These are phyloP conservation scores for Raddia distichophylla DNA, from an alignment of 176 grass and related monocot genomes.

Conservation along the genomic window DNA sequence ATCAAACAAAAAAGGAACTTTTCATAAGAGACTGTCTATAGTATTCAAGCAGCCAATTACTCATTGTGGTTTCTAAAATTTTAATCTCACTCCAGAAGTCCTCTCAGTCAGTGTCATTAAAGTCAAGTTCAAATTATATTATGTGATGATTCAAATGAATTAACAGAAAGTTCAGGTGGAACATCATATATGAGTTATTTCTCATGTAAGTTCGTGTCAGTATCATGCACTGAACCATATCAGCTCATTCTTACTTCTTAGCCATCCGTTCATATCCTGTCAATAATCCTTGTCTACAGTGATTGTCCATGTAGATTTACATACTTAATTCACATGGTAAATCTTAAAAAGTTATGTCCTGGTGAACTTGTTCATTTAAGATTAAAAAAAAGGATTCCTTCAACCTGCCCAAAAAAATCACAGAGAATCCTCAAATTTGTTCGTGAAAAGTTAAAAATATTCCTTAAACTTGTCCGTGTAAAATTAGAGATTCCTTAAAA, in stretches of 20 bases:
- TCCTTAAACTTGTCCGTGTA: slow-evolving; percentile 16
- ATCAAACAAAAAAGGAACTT: neutral
- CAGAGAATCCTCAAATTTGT: neutral
- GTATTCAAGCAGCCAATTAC: neutral
- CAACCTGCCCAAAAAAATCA: slow-evolving; percentile 30
- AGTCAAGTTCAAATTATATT: slow-evolving; percentile 25
- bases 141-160: slow-evolving; percentile 10
- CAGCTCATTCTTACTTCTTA: slow-evolving; percentile 40
- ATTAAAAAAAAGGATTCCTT: slow-evolving; percentile 29
- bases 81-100: slow-evolving; percentile 2
- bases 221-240: slow-evolving; percentile 36
- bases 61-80: neutral
- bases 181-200: slow-evolving; percentile 31
- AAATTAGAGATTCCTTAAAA: slow-evolving; percentile 37
- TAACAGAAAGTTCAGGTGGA: slow-evolving; percentile 39
- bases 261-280: slow-evolving; percentile 40
- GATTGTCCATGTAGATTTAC: slow-evolving; percentile 42
- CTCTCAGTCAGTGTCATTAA: slow-evolving; percentile 2
- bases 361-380: slow-evolving; percentile 33
- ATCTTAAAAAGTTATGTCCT: slow-evolving; percentile 18
- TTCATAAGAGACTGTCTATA: neutral
- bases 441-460: slow-evolving; percentile 34
- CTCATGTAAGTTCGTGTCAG: slow-evolving; percentile 8
- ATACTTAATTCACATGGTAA: slow-evolving; percentile 37
- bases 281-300: slow-evolving; percentile 40